Percentiles rank a stretch among this genome's conserved stretches.
Conservation (phyloP, 805 yeast species). For the Candida lessepsii region DNA sequence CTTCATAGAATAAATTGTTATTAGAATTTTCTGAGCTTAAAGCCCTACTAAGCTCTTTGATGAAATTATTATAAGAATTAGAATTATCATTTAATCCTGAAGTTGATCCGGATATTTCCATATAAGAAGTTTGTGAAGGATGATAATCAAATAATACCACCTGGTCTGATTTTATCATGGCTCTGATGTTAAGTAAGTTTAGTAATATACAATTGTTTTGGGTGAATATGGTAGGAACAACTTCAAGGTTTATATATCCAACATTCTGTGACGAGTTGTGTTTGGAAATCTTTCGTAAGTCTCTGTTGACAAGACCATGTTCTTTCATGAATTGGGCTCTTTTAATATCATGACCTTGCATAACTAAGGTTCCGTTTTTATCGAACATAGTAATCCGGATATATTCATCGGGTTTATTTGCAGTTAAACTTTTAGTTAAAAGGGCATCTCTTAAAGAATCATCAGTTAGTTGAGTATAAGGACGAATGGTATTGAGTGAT, state of each 20-base stretch:
- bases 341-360: conserved; percentile 45
- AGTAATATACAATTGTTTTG: conserved; percentile 47
- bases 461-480: conserved; percentile 1
- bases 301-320: conserved; percentile 53
- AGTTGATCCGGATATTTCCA: conserved; percentile 16
- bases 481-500: background rate
- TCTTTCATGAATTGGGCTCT: conserved; percentile 42
- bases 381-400: conserved; percentile 53
- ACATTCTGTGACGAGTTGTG: conserved; percentile 19
- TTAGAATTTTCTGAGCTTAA: conserved; percentile 27
- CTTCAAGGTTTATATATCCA: conserved; percentile 37
- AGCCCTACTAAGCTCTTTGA: conserved; percentile 41
- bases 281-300: conserved; percentile 53
- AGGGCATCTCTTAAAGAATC: conserved; percentile 18
- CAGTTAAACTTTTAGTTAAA: conserved; percentile 20
- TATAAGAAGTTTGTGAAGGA: conserved; percentile 18
- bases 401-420: conserved; percentile 26
- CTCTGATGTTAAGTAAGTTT: conserved; percentile 49
- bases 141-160: conserved; percentile 45
- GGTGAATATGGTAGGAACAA: conserved; percentile 56
- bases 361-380: conserved; percentile 40
- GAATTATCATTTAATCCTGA: conserved; percentile 43
- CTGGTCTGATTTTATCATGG: conserved; percentile 51
- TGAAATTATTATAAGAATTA: conserved; percentile 42
- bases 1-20: conserved; percentile 69